Percentiles rank a stretch among this genome's conserved stretches.
phyloP scores from a whole-genome alignment of 2,329 filamentous ascomycete species.

The Shiraia bambusicola region DNA sequence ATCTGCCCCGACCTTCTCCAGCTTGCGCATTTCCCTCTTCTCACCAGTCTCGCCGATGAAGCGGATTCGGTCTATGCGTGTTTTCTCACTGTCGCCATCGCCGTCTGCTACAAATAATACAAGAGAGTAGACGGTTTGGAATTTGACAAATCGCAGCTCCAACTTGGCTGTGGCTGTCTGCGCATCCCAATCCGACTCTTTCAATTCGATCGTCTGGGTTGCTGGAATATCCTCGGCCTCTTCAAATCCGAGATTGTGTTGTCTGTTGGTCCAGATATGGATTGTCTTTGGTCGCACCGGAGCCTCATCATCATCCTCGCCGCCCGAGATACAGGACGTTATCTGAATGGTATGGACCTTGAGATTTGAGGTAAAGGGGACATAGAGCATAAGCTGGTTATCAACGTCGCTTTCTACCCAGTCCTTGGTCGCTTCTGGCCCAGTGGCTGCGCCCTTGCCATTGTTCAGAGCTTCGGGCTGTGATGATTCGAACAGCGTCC shows the following conservation, averaged over 20 bases:
- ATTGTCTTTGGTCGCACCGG: constrained; percentile 81
- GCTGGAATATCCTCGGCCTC: constrained; percentile 85
- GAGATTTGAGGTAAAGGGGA: constrained; percentile 82
- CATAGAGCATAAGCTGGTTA: constrained; percentile 90
- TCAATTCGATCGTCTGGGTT: constrained; percentile 77
- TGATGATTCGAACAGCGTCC: constrained; percentile 68
- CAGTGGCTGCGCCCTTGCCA: constrained; percentile 58
- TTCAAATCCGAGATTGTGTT: constrained; percentile 90
- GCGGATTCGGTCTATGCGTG: constrained; percentile 75
- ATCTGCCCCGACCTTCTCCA: constrained; percentile 90
- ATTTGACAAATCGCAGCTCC: constrained; percentile 88
- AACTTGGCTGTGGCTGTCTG: constrained; percentile 54
- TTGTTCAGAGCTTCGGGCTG: constrained; percentile 64
- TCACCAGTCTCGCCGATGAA: constrained; percentile 90
- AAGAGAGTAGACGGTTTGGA: constrained; percentile 87
- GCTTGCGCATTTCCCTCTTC: constrained; percentile 88
- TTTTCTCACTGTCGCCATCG: constrained; percentile 81
- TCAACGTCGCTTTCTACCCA: constrained; percentile 97
- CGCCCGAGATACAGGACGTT: constrained; percentile 70
- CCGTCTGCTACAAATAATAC: constrained; percentile 83
- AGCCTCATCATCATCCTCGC: constrained; percentile 67
- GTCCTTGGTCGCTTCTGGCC: constrained; percentile 60
- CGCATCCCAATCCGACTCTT: constrained; percentile 71
- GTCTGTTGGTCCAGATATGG: constrained; percentile 82
- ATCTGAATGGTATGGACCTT: constrained; percentile 88